Evolutionary conservation across 179 eudicot species (phyloP).

Genomic region (Beta lomatogona): DNA sequence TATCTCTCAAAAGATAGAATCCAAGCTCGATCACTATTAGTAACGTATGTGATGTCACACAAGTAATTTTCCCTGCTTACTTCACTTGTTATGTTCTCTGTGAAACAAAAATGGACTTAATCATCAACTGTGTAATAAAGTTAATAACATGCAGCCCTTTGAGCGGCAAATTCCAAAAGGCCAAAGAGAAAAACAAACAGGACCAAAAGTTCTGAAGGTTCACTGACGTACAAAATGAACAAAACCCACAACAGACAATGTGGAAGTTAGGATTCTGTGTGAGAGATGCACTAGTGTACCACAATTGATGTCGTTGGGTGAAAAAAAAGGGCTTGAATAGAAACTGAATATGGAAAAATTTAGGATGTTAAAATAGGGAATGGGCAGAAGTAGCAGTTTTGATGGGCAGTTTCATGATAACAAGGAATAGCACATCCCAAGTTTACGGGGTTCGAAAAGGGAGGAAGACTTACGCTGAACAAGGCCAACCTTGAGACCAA

Average conservation of each 20-base stretch:
- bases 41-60: constrained; percentile 95
- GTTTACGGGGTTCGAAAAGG: background rate
- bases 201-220: background rate
- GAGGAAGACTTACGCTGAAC: constrained; percentile 81
- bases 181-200: background rate
- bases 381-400: background rate
- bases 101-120: constrained; percentile 29
- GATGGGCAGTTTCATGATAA: background rate
- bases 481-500: constrained; percentile 96
- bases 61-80: constrained; percentile 90
- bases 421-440: background rate
- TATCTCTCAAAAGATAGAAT: constrained; percentile 96
- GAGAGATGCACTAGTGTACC: background rate
- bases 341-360: background rate
- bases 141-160: background rate
- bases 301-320: background rate
- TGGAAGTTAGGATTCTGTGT: too few species aligned
- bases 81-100: constrained; percentile 99
- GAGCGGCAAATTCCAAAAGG: background rate
- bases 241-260: too few species aligned
- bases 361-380: background rate
- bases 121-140: constrained; percentile 1
- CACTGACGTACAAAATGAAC: background rate
- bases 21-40: constrained; percentile 91
- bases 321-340: background rate